Conservation (phyloP, 2,329 filamentous ascomycete species). For the Trichoderma sp. region DNA sequence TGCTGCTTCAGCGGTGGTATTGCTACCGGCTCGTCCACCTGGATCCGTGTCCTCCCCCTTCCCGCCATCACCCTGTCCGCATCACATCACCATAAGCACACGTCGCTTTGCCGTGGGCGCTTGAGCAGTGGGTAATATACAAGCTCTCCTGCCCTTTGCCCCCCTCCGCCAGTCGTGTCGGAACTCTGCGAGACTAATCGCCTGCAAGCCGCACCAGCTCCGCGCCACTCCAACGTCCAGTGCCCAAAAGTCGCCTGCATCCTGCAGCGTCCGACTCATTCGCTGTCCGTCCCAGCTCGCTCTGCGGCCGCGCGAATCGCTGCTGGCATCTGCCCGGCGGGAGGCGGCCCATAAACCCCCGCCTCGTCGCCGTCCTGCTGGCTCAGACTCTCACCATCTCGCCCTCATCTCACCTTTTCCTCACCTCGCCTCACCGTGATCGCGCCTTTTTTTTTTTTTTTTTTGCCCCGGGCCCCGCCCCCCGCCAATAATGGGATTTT, state of each 20-base stretch:
- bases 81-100: slow-evolving; percentile 13
- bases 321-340: slow-evolving; percentile 12
- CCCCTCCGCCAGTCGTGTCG: slow-evolving; percentile 9
- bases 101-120: slow-evolving; percentile 1
- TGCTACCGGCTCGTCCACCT: slow-evolving; percentile 4
- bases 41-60: neutral
- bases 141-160: neutral
- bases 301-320: slow-evolving; percentile 10
- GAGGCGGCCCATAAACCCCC: slow-evolving; percentile 24
- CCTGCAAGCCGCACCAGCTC: slow-evolving; percentile 21
- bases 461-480: slow-evolving; percentile 27
- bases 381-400: slow-evolving; percentile 18
- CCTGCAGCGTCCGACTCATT: slow-evolving; percentile 23
- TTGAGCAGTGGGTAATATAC: slow-evolving; percentile 18
- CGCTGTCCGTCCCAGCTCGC: slow-evolving; percentile 3
- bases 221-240: slow-evolving; percentile 4
- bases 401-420: slow-evolving; percentile 25
- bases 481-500: slow-evolving; percentile 29
- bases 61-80: slow-evolving; percentile 4
- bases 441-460: neutral
- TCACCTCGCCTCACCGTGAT: slow-evolving; percentile 26
- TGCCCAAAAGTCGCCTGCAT: slow-evolving; percentile 13
- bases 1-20: slow-evolving; percentile 2
- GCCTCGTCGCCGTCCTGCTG: slow-evolving; percentile 11
- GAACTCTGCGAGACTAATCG: slow-evolving; percentile 16